Percentiles rank a stretch among this genome's conserved stretches.
Evolutionary conservation across 2,329 filamentous ascomycete species (phyloP).

Genomic region (Aspergillus sp.): DNA sequence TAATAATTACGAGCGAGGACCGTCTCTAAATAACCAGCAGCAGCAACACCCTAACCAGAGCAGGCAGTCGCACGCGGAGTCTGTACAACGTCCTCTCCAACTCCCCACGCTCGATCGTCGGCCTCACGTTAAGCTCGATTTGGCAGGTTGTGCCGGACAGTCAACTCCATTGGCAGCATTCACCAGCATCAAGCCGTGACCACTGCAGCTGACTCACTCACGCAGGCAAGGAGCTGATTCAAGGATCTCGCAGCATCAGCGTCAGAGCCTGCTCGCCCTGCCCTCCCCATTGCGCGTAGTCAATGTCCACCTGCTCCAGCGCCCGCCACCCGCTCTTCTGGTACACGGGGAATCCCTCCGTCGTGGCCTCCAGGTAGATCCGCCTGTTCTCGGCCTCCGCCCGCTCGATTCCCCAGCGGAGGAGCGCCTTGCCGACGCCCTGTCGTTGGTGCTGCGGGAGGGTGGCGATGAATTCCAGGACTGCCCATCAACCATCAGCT

Average conservation of each 20-base stretch:
- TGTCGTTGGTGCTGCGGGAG: conserved; percentile 12
- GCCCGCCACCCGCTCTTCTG: conserved; percentile 49
- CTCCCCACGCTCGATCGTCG: not conserved
- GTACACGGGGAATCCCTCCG: conserved; percentile 50
- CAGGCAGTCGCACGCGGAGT: conserved; percentile 6
- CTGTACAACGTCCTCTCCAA: conserved; percentile 5
- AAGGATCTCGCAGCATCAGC: conserved; percentile 24
- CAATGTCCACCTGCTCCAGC: conserved; percentile 38
- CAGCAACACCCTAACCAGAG: not conserved
- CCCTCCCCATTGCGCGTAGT: conserved; percentile 31
- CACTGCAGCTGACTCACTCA: not conserved
- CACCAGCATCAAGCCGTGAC: not conserved
- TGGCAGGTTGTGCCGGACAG: conserved; percentile 10
- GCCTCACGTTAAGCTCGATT: conserved; percentile 6
- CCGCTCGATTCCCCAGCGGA: conserved; percentile 47
- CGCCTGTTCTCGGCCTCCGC: conserved; percentile 47
- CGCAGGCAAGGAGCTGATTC: not conserved
- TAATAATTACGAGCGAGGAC: not conserved
- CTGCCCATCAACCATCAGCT: not conserved
- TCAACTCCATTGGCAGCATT: not conserved
- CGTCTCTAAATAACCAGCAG: not conserved
- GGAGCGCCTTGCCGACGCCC: conserved; percentile 15
- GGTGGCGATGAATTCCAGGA: conserved; percentile 18
- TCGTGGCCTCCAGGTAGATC: conserved; percentile 54
- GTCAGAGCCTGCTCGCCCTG: conserved; percentile 16